phyloP scores from a whole-genome alignment of 257 asterid species.

The Solanum bukasovii region DNA sequence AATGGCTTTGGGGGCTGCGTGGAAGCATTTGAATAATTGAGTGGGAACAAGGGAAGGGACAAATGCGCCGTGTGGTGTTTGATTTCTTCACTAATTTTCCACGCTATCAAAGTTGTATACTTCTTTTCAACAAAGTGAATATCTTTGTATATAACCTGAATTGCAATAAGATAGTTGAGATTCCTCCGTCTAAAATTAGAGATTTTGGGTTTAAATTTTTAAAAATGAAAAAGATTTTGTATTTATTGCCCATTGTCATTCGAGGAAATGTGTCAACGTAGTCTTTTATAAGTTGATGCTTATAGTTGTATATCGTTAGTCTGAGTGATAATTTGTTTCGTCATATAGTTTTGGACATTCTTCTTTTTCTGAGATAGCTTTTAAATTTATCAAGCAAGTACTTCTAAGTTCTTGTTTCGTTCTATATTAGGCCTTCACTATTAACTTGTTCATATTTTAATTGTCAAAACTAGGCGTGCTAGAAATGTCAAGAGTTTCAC shows the following conservation, averaged over 20 bases:
- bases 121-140: neutral
- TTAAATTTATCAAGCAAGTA: neutral
- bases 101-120: neutral
- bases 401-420: neutral
- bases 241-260: fast-evolving
- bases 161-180: neutral
- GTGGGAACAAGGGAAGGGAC: neutral
- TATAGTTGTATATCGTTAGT: too few relatives aligned
- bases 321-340: neutral
- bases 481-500: neutral
- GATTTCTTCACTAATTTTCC: neutral
- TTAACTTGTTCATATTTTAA: neutral
- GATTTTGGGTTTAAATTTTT: too few relatives aligned
- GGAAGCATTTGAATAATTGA: neutral
- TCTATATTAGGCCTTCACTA: neutral
- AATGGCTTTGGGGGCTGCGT: neutral
- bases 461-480: neutral
- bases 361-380: neutral
- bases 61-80: neutral
- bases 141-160: neutral
- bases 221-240: neutral
- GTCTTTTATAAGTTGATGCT: neutral
- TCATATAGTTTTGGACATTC: neutral
- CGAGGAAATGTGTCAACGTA: neutral
- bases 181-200: too few relatives aligned